phyloP scores from a whole-genome alignment of 1,284 basidiomycete species.

The Heterobasidion annosum region DNA sequence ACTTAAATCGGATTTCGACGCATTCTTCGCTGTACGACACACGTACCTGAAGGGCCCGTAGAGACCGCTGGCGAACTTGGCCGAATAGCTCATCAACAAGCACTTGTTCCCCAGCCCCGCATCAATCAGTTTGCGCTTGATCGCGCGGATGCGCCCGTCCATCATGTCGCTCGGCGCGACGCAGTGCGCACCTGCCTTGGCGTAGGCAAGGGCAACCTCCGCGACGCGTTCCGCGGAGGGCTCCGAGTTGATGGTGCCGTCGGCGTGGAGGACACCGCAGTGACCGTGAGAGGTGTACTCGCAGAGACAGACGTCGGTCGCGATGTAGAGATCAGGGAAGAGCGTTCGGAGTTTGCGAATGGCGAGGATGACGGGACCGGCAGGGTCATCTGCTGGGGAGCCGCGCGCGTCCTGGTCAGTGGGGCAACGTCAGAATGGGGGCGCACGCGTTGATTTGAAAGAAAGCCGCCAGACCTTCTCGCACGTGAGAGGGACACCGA shows the following conservation, averaged over 20 bases:
- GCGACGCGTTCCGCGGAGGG: slow-evolving; percentile 83
- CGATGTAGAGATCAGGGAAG: slow-evolving; percentile 84
- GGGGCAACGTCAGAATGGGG: background rate
- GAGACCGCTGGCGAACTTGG: slow-evolving; percentile 94
- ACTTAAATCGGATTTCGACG: background rate
- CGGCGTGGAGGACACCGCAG: slow-evolving; percentile 76
- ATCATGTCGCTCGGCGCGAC: slow-evolving; percentile 99
- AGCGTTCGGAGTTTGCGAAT: slow-evolving; percentile 70
- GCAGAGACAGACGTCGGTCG: slow-evolving; percentile 97
- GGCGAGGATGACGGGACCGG: slow-evolving; percentile 90
- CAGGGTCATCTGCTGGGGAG: slow-evolving; percentile 82
- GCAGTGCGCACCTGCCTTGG: slow-evolving; percentile 91
- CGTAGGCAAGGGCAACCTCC: slow-evolving; percentile 89
- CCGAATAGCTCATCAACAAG: slow-evolving; percentile 96
- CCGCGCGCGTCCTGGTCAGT: slow-evolving; percentile 67
- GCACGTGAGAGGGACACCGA: slow-evolving; percentile 80
- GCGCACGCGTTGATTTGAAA: too few relatives aligned
- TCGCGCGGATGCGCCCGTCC: slow-evolving; percentile 90
- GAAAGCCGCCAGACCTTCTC: background rate
- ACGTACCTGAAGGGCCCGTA: slow-evolving; percentile 94
- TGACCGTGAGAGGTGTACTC: slow-evolving; percentile 99
- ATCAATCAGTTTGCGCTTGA: slow-evolving; percentile 83
- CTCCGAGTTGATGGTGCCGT: slow-evolving; percentile 69
- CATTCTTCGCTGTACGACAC: background rate
- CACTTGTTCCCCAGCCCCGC: slow-evolving; percentile 79